A percentile compares a stretch with the other conserved stretches of the same genome.
Evolutionary conservation across 169 alveolate genomes (phyloP).

Genomic region (Toxoplasma gondii): DNA sequence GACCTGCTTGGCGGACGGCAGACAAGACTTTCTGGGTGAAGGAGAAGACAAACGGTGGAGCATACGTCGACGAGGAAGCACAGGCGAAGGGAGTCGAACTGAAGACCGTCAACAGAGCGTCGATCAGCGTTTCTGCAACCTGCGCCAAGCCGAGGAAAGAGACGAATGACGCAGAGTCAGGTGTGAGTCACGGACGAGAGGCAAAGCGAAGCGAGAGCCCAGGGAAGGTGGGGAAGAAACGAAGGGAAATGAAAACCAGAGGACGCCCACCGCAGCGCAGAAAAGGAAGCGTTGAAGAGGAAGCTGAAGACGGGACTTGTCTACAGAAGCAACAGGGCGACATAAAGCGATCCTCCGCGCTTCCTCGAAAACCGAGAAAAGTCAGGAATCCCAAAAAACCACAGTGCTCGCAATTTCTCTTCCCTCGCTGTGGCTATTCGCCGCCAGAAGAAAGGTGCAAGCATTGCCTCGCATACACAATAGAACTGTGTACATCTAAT

Average conservation of each 20-base stretch:
- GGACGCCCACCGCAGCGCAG: too few relatives aligned
- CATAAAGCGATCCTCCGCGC: too few relatives aligned
- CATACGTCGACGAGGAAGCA: neutral
- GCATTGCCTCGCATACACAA: too few relatives aligned
- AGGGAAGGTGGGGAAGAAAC: neutral
- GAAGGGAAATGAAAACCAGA: neutral
- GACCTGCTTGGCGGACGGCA: neutral
- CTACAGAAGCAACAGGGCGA: too few relatives aligned
- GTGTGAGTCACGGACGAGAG: neutral
- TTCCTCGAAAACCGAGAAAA: too few relatives aligned
- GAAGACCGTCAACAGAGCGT: neutral
- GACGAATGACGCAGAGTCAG: neutral
- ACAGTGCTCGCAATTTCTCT: too few relatives aligned
- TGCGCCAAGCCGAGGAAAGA: neutral
- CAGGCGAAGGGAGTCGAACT: neutral
- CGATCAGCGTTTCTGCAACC: neutral
- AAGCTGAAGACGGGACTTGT: too few relatives aligned
- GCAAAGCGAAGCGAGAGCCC: neutral
- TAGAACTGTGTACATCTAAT: too few relatives aligned
- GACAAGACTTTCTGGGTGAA: constrained; percentile 12
- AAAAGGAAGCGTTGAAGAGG: too few relatives aligned
- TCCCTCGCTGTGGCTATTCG: too few relatives aligned
- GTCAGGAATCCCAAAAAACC: too few relatives aligned
- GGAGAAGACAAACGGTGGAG: constrained; percentile 3
- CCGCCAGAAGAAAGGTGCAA: too few relatives aligned